Percentiles rank a stretch among this genome's conserved stretches.
phyloP scores from a whole-genome alignment of 768 basidiomycete species.

The Boletus sp. region DNA sequence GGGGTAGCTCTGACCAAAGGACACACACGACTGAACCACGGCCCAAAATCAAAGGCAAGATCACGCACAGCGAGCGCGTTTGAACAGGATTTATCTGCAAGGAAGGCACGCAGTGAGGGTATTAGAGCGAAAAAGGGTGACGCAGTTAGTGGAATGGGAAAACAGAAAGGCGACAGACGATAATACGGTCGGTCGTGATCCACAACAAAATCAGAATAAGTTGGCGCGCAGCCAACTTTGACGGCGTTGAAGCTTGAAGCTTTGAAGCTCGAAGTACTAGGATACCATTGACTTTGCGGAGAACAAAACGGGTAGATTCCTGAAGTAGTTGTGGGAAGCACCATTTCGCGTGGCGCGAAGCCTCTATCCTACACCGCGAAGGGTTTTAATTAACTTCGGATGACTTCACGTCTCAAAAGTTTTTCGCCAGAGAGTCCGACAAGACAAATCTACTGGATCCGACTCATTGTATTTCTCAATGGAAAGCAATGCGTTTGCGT shows the following conservation, averaged over 20 bases:
- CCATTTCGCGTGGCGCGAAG: slow-evolving; percentile 29
- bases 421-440: slow-evolving; percentile 5
- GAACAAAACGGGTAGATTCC: neutral
- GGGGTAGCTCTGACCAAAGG: slow-evolving; percentile 47
- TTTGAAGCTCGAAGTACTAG: neutral
- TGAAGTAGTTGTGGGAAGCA: slow-evolving; percentile 24
- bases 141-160: slow-evolving; percentile 49
- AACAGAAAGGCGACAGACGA: slow-evolving; percentile 44
- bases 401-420: slow-evolving; percentile 10
- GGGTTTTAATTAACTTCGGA: slow-evolving; percentile 20
- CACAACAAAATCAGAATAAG: neutral
- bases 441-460: neutral
- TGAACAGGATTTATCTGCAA: slow-evolving; percentile 57
- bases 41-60: slow-evolving; percentile 30
- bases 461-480: slow-evolving; percentile 23
- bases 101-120: slow-evolving; percentile 48
- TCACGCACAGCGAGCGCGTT: slow-evolving; percentile 44
- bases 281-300: neutral
- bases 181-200: slow-evolving; percentile 6
- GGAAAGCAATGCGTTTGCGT: slow-evolving; percentile 48
- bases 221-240: neutral
- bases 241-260: neutral
- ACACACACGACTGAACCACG: slow-evolving; percentile 34
- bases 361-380: slow-evolving; percentile 19
- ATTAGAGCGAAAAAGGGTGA: slow-evolving; percentile 65